Percentiles rank a stretch among this genome's conserved stretches.
Evolutionary conservation across 1,139 yeast species (phyloP).

Genomic region (Diutina ranongensis): DNA sequence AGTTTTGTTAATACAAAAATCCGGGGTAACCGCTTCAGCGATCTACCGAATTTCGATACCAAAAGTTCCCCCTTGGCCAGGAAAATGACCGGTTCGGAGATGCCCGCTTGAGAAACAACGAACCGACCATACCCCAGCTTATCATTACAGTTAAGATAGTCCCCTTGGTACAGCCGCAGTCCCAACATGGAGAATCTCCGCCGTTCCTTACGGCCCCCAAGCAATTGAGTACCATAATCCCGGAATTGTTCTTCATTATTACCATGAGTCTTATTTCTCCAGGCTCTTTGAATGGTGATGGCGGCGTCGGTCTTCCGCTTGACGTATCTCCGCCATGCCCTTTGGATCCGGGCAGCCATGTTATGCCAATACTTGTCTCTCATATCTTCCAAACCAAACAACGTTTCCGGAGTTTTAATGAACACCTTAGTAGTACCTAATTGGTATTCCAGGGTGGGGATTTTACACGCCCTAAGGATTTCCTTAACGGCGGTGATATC

Average conservation of each 20-base stretch:
- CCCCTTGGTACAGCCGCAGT: slow-evolving; percentile 88
- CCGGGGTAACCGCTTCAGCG: slow-evolving; percentile 69
- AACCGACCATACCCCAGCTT: slow-evolving; percentile 56
- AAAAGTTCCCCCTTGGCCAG: slow-evolving; percentile 75
- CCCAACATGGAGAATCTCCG: slow-evolving; percentile 82
- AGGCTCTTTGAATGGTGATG: slow-evolving; percentile 67
- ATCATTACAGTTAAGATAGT: slow-evolving; percentile 79
- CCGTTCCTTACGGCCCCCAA: slow-evolving; percentile 77
- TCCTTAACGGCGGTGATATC: slow-evolving; percentile 69
- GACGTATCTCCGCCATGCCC: slow-evolving; percentile 87
- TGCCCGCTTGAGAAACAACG: slow-evolving; percentile 52
- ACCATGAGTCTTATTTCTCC: slow-evolving; percentile 74
- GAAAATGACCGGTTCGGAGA: slow-evolving; percentile 61
- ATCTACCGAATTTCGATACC: slow-evolving; percentile 82
- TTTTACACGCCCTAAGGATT: slow-evolving; percentile 68
- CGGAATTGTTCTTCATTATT: slow-evolving; percentile 74
- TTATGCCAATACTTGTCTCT: slow-evolving; percentile 97
- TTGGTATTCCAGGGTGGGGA: slow-evolving; percentile 77
- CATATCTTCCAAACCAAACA: slow-evolving; percentile 92
- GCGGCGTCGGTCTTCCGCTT: slow-evolving; percentile 85
- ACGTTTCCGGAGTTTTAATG: slow-evolving; percentile 93
- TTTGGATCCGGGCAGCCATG: slow-evolving; percentile 95
- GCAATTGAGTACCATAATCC: slow-evolving; percentile 64
- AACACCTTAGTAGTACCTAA: slow-evolving; percentile 92
- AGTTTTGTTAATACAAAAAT: slow-evolving; percentile 57